Base-by-base conservation (phyloP, 306 rosid species). In the Corylus americana region DNA sequence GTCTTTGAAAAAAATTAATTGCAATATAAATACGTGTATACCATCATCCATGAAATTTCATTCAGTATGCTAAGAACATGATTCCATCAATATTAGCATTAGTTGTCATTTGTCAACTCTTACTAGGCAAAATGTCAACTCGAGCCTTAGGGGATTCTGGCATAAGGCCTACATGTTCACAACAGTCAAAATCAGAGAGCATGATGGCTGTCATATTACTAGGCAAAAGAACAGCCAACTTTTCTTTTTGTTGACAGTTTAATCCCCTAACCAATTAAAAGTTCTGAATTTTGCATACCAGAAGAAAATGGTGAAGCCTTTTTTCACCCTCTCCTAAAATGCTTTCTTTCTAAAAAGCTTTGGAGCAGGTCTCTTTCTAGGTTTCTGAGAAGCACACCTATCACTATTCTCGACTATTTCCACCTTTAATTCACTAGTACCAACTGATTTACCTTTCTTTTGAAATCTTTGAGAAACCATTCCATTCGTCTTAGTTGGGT, bases 291-390 rank as follows among this genome's bases (percentile, higher is more conserved):
- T 54, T 4, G 66, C 71, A 39, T 37, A 20, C 35, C 73, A 16
- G 11, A 62, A 13, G 17, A 49, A 74, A 70, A 25, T 5, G 37
- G 2, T 48, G 11, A 35, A 35, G 14, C 50, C 72, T 67, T 2
- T 37, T 18, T 67, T 50, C 22, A 45, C 58, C 53, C 71, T 77
- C 45, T 70, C 22, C 68, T 11, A 61, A 75, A 77, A 90, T 11
- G 80, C 79, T 66, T 16, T 87, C 84, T 77, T 89, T 55, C 87
- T 74, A 55, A 85, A 79, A 55, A 62, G 50, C 74, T 78, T 83
- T 13, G 22, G 70, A 45, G 83, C 74, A 77, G 74, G 37, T 66
- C 80, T 80, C 50, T 81, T 88, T 16, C 77, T 80, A 37, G 68
- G 73, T 4, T 55, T 70, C 10, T 48, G 64, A 63, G 42, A 44